Base-by-base conservation (phyloP, 768 basidiomycete genomes). In the Trametes cinnabarina region DNA sequence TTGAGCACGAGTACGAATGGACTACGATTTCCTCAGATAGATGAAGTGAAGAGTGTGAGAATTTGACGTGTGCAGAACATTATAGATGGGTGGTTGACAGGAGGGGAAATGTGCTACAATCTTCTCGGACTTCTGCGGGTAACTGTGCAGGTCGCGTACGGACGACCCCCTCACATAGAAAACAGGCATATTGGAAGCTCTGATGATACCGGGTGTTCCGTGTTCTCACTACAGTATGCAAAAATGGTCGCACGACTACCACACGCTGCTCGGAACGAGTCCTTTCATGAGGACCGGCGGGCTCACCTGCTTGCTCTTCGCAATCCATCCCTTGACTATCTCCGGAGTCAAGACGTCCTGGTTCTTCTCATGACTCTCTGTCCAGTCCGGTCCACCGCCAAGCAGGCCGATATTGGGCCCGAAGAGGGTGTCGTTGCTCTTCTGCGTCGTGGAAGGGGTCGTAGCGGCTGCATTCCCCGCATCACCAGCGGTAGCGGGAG, bases 401-500 rank as follows among this genome's bases (percentile, higher is more conserved):
- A 88, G 82, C 49, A 87, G 79, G 10, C 94, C 94, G 55, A 97
- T 90, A 70, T 88, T 90, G 9, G 94, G 94, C 0, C 94, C 94
- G 72, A 96, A 97, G 43, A 97, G 82, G 0, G 91, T 87, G 58
- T 94, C 90, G 12, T 84, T 82, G 41, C 84, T 83, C 69, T 84
- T 86, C 51, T 63, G 65, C 1, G 67, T 61, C 34, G 63, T 39
- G 19, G 63, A 58, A 46, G 54, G 34, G 41, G 55, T 28, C 12
- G 63, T 39, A 39, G 37, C 37, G 37, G 37, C 37, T 39, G 37
- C 14, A 17, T 57, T 41, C 32, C 56, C 39, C 17, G 54, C 34
- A n/a, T 43, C 15, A 8, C 23, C 28, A 14, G 28, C 20, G 6
- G 32, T 51, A 25, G 60, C 51, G 37, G 52, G 40, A 17, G 63